phyloP scores from a whole-genome alignment of 768 basidiomycete genomes.

The Amanita inopinata region DNA sequence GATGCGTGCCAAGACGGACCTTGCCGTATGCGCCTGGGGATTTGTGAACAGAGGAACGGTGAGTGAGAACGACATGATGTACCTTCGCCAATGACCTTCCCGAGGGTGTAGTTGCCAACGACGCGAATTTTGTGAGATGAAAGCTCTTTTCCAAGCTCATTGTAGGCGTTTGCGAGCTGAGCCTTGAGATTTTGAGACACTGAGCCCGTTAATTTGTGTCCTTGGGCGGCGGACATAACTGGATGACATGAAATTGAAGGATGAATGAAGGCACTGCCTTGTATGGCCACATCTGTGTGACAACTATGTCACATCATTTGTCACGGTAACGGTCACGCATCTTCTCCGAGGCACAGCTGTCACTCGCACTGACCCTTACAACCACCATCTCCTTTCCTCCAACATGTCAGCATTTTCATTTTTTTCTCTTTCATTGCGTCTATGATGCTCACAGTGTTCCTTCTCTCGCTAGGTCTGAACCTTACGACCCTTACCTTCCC shows the following conservation, averaged over 20 bases:
- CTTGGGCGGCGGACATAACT: slow-evolving; percentile 37
- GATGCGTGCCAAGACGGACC: slow-evolving; percentile 90
- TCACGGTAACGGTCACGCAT: slow-evolving; percentile 4
- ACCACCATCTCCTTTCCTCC: slow-evolving; percentile 1
- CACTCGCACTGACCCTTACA: neutral
- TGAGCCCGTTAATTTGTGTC: slow-evolving; percentile 54
- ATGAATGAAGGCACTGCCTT: neutral
- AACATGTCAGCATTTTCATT: slow-evolving; percentile 11
- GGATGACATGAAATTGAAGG: slow-evolving; percentile 26
- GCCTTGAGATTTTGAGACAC: slow-evolving; percentile 72
- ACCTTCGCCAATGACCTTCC: slow-evolving; percentile 95
- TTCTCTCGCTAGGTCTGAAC: slow-evolving; percentile 84
- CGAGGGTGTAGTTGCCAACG: slow-evolving; percentile 90
- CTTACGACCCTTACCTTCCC: slow-evolving; percentile 97
- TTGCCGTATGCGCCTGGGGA: slow-evolving; percentile 85
- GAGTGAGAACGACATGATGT: slow-evolving; percentile 8
- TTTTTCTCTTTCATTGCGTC: neutral
- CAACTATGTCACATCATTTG: neutral
- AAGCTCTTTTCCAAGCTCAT: slow-evolving; percentile 93
- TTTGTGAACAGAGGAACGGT: neutral
- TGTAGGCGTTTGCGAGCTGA: slow-evolving; percentile 90
- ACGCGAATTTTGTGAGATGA: slow-evolving; percentile 85
- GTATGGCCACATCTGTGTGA: neutral
- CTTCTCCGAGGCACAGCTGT: neutral
- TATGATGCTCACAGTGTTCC: slow-evolving; percentile 1